Percentiles rank a stretch among this genome's conserved stretches.
phyloP scores from a whole-genome alignment of 768 basidiomycete genomes.

The Leccinum rimulosum region DNA sequence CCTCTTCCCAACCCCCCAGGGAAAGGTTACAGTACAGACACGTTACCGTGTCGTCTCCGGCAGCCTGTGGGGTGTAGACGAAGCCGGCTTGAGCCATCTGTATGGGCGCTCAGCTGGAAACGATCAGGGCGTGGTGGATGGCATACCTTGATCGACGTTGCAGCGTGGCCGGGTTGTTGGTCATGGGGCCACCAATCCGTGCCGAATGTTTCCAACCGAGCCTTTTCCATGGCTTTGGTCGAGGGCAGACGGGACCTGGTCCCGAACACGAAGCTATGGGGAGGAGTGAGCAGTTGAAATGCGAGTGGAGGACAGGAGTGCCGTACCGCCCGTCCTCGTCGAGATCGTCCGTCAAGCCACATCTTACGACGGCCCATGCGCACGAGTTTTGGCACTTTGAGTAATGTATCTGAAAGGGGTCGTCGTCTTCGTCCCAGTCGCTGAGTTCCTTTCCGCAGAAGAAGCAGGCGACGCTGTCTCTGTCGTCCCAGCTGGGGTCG shows the following conservation, averaged over 20 bases:
- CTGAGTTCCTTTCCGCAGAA: slow-evolving; percentile 78
- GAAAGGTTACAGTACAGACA: slow-evolving; percentile 83
- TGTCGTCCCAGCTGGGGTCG: slow-evolving; percentile 61
- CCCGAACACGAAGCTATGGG: slow-evolving; percentile 43
- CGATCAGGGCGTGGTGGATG: neutral
- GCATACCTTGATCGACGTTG: slow-evolving; percentile 66
- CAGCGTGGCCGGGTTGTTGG: slow-evolving; percentile 54
- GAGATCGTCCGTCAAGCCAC: slow-evolving; percentile 60
- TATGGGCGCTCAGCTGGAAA: slow-evolving; percentile 1
- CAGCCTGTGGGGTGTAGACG: slow-evolving; percentile 65
- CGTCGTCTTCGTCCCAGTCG: slow-evolving; percentile 83
- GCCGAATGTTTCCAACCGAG: slow-evolving; percentile 66
- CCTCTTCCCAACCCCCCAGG: slow-evolving; percentile 82
- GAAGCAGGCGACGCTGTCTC: slow-evolving; percentile 81
- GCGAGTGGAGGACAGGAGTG: neutral
- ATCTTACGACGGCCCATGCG: slow-evolving; percentile 80
- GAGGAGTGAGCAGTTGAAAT: neutral
- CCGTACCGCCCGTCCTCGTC: slow-evolving; percentile 57
- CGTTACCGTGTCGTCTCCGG: slow-evolving; percentile 75
- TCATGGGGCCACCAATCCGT: slow-evolving; percentile 82
- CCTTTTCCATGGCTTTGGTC: slow-evolving; percentile 67
- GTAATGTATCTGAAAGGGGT: slow-evolving; percentile 84
- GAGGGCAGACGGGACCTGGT: slow-evolving; percentile 64
- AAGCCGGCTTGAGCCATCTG: slow-evolving; percentile 90
- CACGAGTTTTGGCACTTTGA: slow-evolving; percentile 64